Conservation (phyloP, 148 eudicot genomes). For the Vaccinium vitisidaea region DNA sequence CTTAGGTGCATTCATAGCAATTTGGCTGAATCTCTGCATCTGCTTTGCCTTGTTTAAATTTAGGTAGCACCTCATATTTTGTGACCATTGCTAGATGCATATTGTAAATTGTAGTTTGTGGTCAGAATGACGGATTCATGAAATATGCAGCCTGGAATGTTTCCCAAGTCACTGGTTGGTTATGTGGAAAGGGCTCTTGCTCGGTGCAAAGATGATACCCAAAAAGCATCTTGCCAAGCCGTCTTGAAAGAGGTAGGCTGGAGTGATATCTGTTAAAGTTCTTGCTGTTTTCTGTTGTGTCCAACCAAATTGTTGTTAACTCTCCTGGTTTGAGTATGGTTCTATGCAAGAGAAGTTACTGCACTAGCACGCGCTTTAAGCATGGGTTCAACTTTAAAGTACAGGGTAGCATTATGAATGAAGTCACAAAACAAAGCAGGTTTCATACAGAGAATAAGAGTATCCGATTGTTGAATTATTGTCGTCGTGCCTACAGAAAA, state of each 20-base stretch:
- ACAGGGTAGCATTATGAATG: background rate
- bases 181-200: conserved; percentile 98
- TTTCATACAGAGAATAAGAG: background rate
- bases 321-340: background rate
- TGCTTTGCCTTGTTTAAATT: background rate
- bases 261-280: background rate
- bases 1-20: background rate
- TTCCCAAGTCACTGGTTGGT: conserved; percentile 89
- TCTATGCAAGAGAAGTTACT: background rate
- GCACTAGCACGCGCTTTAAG: background rate
- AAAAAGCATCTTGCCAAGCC: conserved; percentile 72
- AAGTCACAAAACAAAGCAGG: background rate
- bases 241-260: conserved; percentile 76
- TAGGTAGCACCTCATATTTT: background rate
- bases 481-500: background rate
- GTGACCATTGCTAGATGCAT: conserved; percentile 6
- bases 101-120: background rate
- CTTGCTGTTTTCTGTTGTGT: conserved; percentile 8
- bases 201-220: conserved; percentile 90
- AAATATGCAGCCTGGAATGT: conserved; percentile 59
- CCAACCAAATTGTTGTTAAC: background rate
- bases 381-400: background rate
- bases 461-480: background rate
- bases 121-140: background rate
- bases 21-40: conserved; percentile 10